Evolutionary conservation across 202 grass and related monocot species (phyloP), one percentile per base, ranked within the genome.

Genomic region (Hordeum pubiflorum): DNA sequence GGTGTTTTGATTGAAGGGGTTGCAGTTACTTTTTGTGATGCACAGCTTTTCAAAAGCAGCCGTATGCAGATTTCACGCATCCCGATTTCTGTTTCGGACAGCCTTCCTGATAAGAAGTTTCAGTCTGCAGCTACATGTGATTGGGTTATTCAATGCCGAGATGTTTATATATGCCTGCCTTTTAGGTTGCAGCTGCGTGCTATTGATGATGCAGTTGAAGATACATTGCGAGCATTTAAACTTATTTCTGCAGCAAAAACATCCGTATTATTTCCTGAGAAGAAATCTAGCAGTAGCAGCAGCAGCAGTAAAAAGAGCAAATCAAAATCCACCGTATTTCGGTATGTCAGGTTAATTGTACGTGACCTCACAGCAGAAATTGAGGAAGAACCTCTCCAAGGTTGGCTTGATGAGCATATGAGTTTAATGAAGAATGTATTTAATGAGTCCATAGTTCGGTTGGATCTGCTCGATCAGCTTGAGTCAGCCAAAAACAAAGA

Each of bases 341-440:
- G 95, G 61, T 89, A 86, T 75, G 82, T 94, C 22, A 75, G 95
- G 81, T 61, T 98, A 71, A 86, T 98, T 12, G 65, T 94, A 74
- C 89, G 90, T 58, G 91, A 91, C 44, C 84, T 98, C 63, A 80
- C 89, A 75, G 95, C 84, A 44, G 92, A 98, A 86, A 98, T 98
- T 66, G 95, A 98, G 81, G 95, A 98, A 89, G 95, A 98, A 80
- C 95, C 95, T 55, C 79, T 98, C 4, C 95, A 98, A 82, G 95
- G 95, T 63, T 98, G 95, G 95, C 88, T 98, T 88, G 95, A 98
- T 78, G 95, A 98, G 81, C 95, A 94, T 83, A 85, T 94, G 10
- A 81, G 55, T 79, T 82, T 98, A 81, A 86, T 98, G 88, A 98
- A 92, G 77, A 85, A 58, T 72, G 82, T 94, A 76, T 83, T 94